Conservation (phyloP, 345 rosid genomes). For the Eucalyptus victrix region DNA sequence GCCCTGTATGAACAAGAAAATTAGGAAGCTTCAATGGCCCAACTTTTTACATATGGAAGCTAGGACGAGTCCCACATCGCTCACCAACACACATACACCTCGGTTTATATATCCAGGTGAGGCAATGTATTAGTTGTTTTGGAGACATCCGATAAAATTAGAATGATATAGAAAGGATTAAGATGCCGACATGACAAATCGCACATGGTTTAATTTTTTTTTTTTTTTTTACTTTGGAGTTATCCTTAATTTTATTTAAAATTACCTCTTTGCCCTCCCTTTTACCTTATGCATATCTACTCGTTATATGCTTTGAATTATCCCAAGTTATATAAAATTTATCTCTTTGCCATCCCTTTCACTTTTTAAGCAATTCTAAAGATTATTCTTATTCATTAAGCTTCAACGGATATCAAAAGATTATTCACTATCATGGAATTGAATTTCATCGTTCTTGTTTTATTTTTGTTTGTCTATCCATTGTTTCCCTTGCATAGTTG, state of each 20-base stretch:
- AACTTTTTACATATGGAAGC: not conserved
- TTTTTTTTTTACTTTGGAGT: not conserved
- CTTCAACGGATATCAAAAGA: not conserved
- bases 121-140: accelerated
- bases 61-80: not conserved
- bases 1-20: not conserved
- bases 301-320: not conserved
- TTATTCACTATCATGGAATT: not conserved
- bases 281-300: too few relatives aligned
- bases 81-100: not conserved
- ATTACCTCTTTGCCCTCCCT: not conserved
- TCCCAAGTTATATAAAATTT: not conserved
- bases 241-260: not conserved
- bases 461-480: not conserved
- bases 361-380: not conserved
- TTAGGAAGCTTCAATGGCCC: not conserved
- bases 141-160: not conserved
- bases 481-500: not conserved
- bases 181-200: not conserved
- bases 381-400: not conserved
- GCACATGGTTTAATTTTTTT: not conserved
- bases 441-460: not conserved
- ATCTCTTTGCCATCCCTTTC: not conserved
- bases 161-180: not conserved
- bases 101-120: not conserved